Evolutionary conservation across 495 filamentous ascomycete genomes (phyloP), one percentile per base, ranked within the genome.

Genomic region (Pyronema omphalodes): DNA sequence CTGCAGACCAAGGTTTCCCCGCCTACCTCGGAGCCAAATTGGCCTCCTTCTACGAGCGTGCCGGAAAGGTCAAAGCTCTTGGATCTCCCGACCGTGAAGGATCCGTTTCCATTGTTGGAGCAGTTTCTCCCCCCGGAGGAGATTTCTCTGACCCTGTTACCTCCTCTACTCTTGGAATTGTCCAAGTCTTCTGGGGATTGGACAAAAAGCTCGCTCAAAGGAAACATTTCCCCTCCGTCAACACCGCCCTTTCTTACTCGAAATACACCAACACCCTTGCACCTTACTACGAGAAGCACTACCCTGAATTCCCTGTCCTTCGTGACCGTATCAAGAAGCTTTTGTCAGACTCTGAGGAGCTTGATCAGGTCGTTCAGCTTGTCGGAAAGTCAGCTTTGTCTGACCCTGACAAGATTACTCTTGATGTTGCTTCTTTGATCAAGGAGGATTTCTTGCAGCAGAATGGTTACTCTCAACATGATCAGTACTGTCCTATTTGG

Each of bases 381-480:
- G 93, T 99, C 47, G 91, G 93, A 67, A 99, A 99, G 71, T 87
- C 86, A 18, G 89, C 91, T 14, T 71, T 99, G 40, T 93, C 91
- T 50, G 91, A 99, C 66, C 81, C 84, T 14, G 91, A 99, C 71
- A 99, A 99, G 80, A 99, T 99, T 62, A 95, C 87, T 8, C 75
- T 99, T 44, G 91, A 99, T 67, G 82, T 96, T 56, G 83, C 89
- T 19, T 79, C 78, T 18, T 71, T 99, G 56, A 71, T 99, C 65
- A 99, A 99, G 77, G 91, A 99, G 60, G 91, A 99, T 68, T 99
- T 99, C 75, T 67, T 99, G 56, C 91, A 99, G 71, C 91, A 99
- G 67, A 99, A 99, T 71, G 91, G 91, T 37, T 99, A 99, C 76
- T 89, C 84, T 67, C 84, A 94, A 67, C 95, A 96, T 68, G 93